Evolutionary conservation across 495 filamentous ascomycete species (phyloP).

Genomic region (Bacidia rubella): DNA sequence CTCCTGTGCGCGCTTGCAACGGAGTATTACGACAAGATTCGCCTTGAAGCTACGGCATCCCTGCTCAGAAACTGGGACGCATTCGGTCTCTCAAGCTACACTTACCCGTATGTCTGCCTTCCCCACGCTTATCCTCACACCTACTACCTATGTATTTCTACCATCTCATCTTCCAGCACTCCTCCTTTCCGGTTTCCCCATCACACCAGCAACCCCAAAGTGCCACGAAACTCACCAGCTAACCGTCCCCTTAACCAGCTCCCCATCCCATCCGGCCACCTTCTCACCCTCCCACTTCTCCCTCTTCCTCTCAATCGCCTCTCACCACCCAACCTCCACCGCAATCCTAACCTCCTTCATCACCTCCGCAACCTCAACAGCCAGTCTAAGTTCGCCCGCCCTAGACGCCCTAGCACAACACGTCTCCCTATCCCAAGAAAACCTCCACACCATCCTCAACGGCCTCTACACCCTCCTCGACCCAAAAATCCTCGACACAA

Average conservation of each 20-base stretch:
- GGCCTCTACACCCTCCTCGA: neutral
- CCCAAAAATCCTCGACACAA: neutral
- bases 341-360: neutral
- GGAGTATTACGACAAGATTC: constrained; percentile 82
- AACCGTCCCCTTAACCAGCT: neutral
- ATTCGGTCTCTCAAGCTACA: neutral
- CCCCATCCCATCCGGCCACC: neutral
- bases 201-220: neutral
- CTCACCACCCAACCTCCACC: neutral
- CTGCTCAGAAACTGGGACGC: constrained; percentile 30
- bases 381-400: neutral
- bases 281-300: neutral
- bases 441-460: neutral
- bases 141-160: too few relatives aligned
- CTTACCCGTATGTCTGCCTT: constrained; percentile 4
- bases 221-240: neutral
- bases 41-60: constrained; percentile 48
- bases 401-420: neutral
- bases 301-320: neutral
- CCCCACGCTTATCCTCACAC: too few relatives aligned
- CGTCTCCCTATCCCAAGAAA: neutral
- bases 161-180: neutral
- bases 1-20: constrained; percentile 55
- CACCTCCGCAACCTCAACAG: neutral
- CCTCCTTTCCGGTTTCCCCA: neutral